Evolutionary conservation across 371 early-diverging fungal species (phyloP), one percentile per base, ranked within the genome.

Genomic region (Cokeromyces recurvatus): DNA sequence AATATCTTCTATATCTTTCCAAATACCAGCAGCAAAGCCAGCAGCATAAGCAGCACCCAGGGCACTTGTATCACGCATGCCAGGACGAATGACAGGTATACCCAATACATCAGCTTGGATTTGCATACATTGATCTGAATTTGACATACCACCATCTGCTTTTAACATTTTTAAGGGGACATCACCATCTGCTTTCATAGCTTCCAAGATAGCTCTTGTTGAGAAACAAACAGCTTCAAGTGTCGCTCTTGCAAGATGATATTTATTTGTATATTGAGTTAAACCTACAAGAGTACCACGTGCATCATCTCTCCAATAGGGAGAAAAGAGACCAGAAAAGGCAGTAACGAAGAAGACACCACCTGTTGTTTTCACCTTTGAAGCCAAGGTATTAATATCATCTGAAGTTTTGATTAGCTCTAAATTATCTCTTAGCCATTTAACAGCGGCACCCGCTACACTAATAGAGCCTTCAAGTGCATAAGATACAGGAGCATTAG

Each of bases 321-420:
- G 97, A 2, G 97, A 93, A 74, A 91, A 93, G 29, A 95, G 77
- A 4, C 95, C 95, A 11, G 88, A 86, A 65, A 95, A 92, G 2
- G 97, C 95, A 0, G 95, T 90, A 32, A 95, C 92, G 79, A 95
- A 96, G 68, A 91, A 87, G 4, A 94, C 91, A 24, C 91, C 95
- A 29, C 88, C 93, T 23, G 85, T 92, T 48, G 90, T 81, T 21
- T 72, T 58, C 11, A 89, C 91, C 46, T 54, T 55, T 9, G 53
- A 22, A 3, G 70, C 70, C 8, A 63, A 38, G 3, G 14, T 35
- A 36, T 79, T 85, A 42, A 96, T 81, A 48, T 96, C 92, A 27
- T 59, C 48, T 3, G 91, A 68, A 7, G 72, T 55, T 21, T 74
- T 53, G 38, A 94, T 91, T 31, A 97, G 67, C 4, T 87, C 86